Percentiles rank a stretch among this genome's conserved stretches.
phyloP scores from a whole-genome alignment of 371 early-diverging fungal species.

The Saksenaea oblongispora region DNA sequence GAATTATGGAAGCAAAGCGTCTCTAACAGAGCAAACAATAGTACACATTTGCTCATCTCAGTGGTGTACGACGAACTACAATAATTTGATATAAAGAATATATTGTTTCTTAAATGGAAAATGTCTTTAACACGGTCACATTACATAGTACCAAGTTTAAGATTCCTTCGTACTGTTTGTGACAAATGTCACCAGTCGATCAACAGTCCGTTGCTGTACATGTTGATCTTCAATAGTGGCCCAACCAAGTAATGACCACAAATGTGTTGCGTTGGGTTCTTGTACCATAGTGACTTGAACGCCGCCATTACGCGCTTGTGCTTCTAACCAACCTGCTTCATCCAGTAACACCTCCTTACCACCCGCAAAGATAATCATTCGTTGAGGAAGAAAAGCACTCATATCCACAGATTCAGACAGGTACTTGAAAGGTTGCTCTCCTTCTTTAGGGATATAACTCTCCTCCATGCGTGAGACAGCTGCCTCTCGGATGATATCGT shows the following conservation, averaged over 20 bases:
- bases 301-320: constrained; percentile 31
- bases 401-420: constrained; percentile 15
- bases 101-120: too few species aligned
- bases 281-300: constrained; percentile 34
- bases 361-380: constrained; percentile 36
- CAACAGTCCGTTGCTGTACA: constrained; percentile 75
- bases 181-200: constrained; percentile 88
- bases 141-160: too few species aligned
- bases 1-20: too few species aligned
- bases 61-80: too few species aligned
- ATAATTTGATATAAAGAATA: too few species aligned
- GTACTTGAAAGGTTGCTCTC: constrained; percentile 22
- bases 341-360: constrained; percentile 47
- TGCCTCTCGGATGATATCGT: constrained; percentile 33
- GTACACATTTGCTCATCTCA: too few species aligned
- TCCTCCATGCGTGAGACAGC: constrained; percentile 39
- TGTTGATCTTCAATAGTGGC: constrained; percentile 17
- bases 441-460: constrained; percentile 31
- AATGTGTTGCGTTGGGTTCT: constrained; percentile 36
- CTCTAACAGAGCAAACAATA: too few species aligned
- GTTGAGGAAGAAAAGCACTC: constrained; percentile 25
- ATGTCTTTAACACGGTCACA: too few species aligned
- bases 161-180: background rate
- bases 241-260: constrained; percentile 36
- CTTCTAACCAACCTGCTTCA: constrained; percentile 38